Evolutionary conservation across 2,329 filamentous ascomycete species (phyloP).

Genomic region (Nemania sp.): DNA sequence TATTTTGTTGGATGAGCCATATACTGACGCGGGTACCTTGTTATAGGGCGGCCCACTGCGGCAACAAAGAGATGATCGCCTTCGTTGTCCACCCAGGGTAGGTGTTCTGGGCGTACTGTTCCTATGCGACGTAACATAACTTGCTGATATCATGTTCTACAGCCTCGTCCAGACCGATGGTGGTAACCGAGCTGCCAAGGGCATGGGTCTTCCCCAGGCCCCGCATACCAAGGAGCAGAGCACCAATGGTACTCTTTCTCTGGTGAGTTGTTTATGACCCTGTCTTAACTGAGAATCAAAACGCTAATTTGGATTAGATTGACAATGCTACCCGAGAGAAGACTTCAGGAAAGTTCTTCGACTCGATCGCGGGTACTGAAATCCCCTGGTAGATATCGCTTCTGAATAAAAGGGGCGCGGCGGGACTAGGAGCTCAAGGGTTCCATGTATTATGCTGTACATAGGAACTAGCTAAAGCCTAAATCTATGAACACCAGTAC

Average conservation of each 20-base stretch:
- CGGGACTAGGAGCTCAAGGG: too few relatives aligned
- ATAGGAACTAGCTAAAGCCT: too few relatives aligned
- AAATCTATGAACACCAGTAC: too few relatives aligned
- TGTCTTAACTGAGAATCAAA: background rate
- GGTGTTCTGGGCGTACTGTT: background rate
- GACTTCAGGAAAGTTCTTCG: conserved; percentile 4
- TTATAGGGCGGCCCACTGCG: background rate
- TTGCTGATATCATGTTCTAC: background rate
- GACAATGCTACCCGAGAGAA: background rate
- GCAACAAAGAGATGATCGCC: background rate
- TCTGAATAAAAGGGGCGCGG: too few relatives aligned
- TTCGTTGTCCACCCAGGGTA: background rate
- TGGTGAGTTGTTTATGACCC: background rate
- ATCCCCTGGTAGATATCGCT: background rate
- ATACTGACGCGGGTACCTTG: too few relatives aligned
- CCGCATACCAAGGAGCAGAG: background rate
- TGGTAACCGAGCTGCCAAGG: background rate
- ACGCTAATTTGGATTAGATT: background rate
- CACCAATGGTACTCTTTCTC: background rate
- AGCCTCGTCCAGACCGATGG: conserved; percentile 15
- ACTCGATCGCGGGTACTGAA: background rate
- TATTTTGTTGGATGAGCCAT: too few relatives aligned
- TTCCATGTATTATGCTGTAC: too few relatives aligned
- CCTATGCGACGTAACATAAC: too few relatives aligned
- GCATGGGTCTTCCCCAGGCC: background rate